Evolutionary conservation across 306 rosid genomes (phyloP), one percentile per base, ranked within the genome.

Genomic region (Cicer pinnatifidum): DNA sequence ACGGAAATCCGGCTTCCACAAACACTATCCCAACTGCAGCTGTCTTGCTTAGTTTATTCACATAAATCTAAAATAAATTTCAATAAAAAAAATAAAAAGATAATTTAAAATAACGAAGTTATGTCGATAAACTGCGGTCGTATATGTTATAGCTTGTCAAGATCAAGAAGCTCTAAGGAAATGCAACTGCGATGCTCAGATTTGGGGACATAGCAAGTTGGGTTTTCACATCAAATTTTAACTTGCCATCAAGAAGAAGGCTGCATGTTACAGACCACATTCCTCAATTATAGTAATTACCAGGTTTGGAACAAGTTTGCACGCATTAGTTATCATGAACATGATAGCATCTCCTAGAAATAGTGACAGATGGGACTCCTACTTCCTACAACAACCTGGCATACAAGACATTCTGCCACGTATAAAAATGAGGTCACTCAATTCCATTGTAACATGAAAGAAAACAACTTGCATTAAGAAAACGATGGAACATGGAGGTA

Each of bases 321-420:
- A 37, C 19, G 35, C 28, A 15, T 17, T 3, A n/a, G 17, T 19
- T 65, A 44, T 33, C 20, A 48, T 48, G 53, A 47, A 5, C 0
- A 47, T 47, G 16, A 6, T 50, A n/a, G 4, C 56, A 13, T 50
- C 19, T 50, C 56, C 20, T 13, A 13, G 6, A 16, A 48, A n/a
- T 48, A 41, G 23, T 20, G 38, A 47, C 52, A n/a, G 1, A 2
- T 37, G 17, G 46, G 17, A 40, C 41, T 65, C 73, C 15, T 19
- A 56, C 61, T 15, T 11, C 20, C 45, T 41, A 46, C 11, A 13
- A 58, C 39, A 59, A 48, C 78, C 54, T 16, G 38, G 28, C 73
- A n/a, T 50, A 47, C n/a, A 47, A 45, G 46, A 66, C 46, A 44
- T 41, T 23, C 38, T 40, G 64, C 15, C 45, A 35, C 19, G 45